Base-by-base conservation (phyloP, 331 rosid genomes). In the Rosa hybrid region DNA sequence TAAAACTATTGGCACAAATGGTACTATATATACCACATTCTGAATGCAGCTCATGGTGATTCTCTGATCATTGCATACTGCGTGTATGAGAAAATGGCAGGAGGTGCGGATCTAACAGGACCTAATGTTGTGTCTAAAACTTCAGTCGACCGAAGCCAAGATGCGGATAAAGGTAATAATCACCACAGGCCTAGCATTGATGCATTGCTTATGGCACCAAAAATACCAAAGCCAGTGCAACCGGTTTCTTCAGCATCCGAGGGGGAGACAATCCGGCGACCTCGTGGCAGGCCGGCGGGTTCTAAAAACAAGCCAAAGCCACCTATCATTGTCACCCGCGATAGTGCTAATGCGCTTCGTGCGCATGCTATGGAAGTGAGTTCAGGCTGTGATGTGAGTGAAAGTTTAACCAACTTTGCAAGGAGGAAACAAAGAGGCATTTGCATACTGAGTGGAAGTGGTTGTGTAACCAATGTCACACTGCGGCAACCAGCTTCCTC, bases 341-440 rank as follows among this genome's bases (percentile, higher is more conserved):
- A 91, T 18, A 90, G 94, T 65, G 94, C 94, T 6, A 91, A 87
- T 76, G 91, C 97, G 8, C 89, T 91, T 8, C 86, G 89, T 27
- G 92, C 91, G 30, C 97, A 91, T 83, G 97, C 92, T 53, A 87
- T 91, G 97, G 97, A 91, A 80, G 91, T 91, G 71, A 88, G 88
- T 41, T 90, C 97, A 0, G 97, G 97, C 23, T 91, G 89, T 50
- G 91, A 91, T 74, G 97, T 91, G 85, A 87, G 89, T 72, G 97
- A 91, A 68, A 88, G 91, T 59, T 84, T 91, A 79, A 84, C 89
- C 30, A 82, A 79, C 85, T 91, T 90, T 77, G 97, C 97, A 18
- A 88, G 97, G 87, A 86, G 94, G 80, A 88, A 87, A 82, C 97
- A 91, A 42, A 81, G 97, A 0, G 97, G 97, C 13, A 85, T 91